phyloP scores from a whole-genome alignment of 208 protist genomes.

The Leishmania guyanensis region DNA sequence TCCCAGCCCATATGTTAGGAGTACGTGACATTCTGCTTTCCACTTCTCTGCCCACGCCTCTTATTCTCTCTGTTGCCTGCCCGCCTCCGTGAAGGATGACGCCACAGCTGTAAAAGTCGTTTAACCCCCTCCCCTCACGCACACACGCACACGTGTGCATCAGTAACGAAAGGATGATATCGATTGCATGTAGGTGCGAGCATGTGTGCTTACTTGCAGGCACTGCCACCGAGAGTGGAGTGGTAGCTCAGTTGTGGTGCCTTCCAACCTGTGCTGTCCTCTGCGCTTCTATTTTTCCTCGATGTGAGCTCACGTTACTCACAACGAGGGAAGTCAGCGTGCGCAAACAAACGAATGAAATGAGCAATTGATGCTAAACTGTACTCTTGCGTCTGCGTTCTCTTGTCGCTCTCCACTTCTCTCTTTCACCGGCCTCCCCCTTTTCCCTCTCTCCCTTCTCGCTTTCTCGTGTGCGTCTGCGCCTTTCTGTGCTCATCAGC shows the following conservation, averaged over 20 bases:
- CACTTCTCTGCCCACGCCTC: neutral
- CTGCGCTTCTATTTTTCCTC: neutral
- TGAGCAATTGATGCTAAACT: neutral
- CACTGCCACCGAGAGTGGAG: neutral
- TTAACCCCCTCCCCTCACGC: neutral
- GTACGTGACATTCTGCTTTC: neutral
- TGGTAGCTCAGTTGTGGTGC: neutral
- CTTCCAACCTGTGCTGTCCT: neutral
- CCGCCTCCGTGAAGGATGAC: neutral
- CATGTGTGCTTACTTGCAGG: neutral
- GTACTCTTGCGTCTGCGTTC: neutral
- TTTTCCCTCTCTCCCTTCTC: neutral
- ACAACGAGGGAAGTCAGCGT: neutral
- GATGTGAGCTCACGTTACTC: neutral
- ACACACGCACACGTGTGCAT: neutral
- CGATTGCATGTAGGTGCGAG: neutral
- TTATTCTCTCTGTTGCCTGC: neutral
- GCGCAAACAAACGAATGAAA: neutral
- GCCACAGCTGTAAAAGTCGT: neutral
- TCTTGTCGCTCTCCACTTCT: neutral
- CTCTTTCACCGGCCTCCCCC: neutral
- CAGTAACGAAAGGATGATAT: no score
- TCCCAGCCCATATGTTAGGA: neutral
- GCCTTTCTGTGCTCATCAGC: neutral
- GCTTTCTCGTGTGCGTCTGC: neutral